Percentiles rank a stretch among this genome's conserved stretches.
phyloP scores from a whole-genome alignment of 2,329 filamentous ascomycete genomes.

The Colletotrichum horii region DNA sequence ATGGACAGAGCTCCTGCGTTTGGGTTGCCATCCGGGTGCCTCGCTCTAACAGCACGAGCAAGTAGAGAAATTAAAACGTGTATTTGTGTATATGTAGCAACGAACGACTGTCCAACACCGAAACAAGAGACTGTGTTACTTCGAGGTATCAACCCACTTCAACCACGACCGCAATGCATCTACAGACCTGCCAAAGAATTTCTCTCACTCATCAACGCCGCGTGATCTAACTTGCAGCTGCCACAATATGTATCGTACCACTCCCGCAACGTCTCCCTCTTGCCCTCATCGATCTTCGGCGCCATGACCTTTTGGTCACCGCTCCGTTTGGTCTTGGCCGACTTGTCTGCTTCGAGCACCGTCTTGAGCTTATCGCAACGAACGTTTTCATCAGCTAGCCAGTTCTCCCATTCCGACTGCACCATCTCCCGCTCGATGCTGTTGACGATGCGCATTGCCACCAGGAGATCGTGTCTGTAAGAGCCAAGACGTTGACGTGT shows the following conservation, averaged over 20 bases:
- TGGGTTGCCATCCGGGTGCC: not conserved
- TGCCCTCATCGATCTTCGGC: conserved; percentile 26
- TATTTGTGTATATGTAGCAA: not conserved
- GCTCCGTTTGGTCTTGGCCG: not conserved
- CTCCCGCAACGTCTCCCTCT: conserved; percentile 42
- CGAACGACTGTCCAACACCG: not conserved
- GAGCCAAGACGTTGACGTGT: conserved; percentile 83
- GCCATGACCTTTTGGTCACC: conserved; percentile 23
- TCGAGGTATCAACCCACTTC: not conserved
- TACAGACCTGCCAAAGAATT: conserved; percentile 8
- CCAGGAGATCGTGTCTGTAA: conserved; percentile 88
- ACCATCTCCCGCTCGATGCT: conserved; percentile 86
- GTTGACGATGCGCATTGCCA: conserved; percentile 90
- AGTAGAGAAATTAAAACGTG: not conserved
- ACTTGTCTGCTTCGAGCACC: conserved; percentile 41
- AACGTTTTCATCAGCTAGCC: conserved; percentile 79
- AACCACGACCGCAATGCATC: not conserved
- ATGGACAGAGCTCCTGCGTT: not conserved
- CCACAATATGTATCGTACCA: conserved; percentile 63
- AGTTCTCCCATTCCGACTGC: conserved; percentile 90
- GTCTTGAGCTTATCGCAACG: conserved; percentile 71
- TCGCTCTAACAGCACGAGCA: not conserved
- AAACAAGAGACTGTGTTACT: conserved; percentile 10
- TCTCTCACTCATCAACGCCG: conserved; percentile 26
- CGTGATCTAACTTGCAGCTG: conserved; percentile 56